These are phyloP conservation scores for Tricholoma saponaceum DNA, from an alignment of 768 basidiomycete genomes.

Conservation along the genomic window DNA sequence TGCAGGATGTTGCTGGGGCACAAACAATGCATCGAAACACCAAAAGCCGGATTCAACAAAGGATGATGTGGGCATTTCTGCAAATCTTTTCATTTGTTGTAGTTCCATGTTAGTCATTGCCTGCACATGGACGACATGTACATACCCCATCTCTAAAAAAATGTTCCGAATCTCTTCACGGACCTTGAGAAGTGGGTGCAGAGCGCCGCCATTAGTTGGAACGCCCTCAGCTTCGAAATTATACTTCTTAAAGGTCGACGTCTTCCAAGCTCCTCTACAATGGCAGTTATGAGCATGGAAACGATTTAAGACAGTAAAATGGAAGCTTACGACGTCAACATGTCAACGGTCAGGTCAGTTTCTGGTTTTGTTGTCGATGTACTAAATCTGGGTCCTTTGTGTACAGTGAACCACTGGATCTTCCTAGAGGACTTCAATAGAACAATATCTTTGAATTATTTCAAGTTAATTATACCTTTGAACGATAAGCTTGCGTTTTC, in stretches of 20 bases:
- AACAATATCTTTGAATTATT: background rate
- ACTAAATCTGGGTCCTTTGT: slow-evolving; percentile 83
- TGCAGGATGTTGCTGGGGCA: slow-evolving; percentile 98
- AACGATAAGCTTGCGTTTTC: slow-evolving; percentile 84
- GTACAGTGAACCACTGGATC: slow-evolving; percentile 90
- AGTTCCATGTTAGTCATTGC: background rate
- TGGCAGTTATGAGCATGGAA: slow-evolving; percentile 5
- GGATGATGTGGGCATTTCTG: slow-evolving; percentile 95
- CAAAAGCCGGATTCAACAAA: slow-evolving; percentile 99
- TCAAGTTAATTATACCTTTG: slow-evolving; percentile 60
- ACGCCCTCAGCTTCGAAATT: slow-evolving; percentile 97
- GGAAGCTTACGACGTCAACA: slow-evolving; percentile 78
- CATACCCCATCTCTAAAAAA: slow-evolving; percentile 98
- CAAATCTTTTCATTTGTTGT: slow-evolving; percentile 55
- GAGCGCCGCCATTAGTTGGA: slow-evolving; percentile 83
- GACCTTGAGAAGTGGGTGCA: slow-evolving; percentile 96
- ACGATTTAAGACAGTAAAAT: background rate
- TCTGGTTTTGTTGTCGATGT: slow-evolving; percentile 91
- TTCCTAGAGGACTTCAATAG: slow-evolving; percentile 52
- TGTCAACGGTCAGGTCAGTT: slow-evolving; percentile 94
- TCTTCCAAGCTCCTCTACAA: slow-evolving; percentile 89
- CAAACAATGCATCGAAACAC: slow-evolving; percentile 98
- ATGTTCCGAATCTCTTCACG: slow-evolving; percentile 96
- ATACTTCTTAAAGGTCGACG: slow-evolving; percentile 92
- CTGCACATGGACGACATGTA: slow-evolving; percentile 4